phyloP scores from a whole-genome alignment of 306 rosid species.

The Lathyrus tuberosus region DNA sequence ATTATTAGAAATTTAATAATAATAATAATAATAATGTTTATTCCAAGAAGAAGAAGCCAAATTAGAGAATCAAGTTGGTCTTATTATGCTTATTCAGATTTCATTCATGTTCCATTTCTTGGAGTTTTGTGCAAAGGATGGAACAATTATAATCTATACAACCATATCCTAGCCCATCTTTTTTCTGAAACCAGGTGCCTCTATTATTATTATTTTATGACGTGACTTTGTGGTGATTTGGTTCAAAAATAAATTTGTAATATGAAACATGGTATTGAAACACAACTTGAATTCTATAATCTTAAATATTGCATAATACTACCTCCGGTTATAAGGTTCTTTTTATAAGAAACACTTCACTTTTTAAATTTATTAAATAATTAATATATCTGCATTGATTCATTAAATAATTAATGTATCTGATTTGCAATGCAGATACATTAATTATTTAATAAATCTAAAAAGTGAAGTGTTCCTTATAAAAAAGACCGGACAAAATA shows the following conservation, averaged over 20 bases:
- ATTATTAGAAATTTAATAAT: neutral
- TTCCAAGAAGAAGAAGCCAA: constrained; percentile 63
- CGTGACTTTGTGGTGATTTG: neutral
- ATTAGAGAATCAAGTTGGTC: constrained; percentile 56
- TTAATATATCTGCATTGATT: too few relatives aligned
- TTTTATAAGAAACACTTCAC: too few relatives aligned
- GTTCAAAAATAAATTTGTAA: neutral
- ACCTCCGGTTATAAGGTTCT: too few relatives aligned
- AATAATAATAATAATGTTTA: neutral
- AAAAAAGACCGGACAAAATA: too few relatives aligned
- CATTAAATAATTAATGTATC: too few relatives aligned
- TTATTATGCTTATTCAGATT: constrained; percentile 39
- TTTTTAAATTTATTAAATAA: too few relatives aligned
- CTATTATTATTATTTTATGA: constrained; percentile 26
- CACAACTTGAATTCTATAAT: neutral
- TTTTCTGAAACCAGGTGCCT: neutral
- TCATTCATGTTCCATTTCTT: constrained; percentile 52
- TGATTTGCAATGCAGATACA: too few relatives aligned
- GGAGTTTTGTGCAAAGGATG: constrained; percentile 46
- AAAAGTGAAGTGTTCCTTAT: too few relatives aligned
- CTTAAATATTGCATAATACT: neutral
- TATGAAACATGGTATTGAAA: neutral
- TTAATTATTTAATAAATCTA: too few relatives aligned
- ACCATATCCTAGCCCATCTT: constrained; percentile 26
- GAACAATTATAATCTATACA: constrained; percentile 8